Conservation (phyloP, 345 rosid species). For the Reutealis trisperma region DNA sequence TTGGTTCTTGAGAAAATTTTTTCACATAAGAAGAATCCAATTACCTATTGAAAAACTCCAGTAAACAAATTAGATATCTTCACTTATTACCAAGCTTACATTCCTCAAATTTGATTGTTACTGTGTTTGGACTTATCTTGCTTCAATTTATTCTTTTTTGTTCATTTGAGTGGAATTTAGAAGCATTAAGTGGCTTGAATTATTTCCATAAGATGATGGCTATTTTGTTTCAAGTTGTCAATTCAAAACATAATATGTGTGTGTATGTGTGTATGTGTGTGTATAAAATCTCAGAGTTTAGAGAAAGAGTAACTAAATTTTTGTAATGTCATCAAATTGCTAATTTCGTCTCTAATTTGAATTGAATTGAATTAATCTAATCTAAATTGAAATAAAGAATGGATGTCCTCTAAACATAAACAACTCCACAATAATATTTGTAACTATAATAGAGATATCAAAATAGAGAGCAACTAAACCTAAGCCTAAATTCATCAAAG, state of each 20-base stretch:
- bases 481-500: no score
- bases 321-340: no score
- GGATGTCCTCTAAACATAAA: no score
- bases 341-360: no score
- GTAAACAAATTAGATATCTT: slow-evolving; percentile 36
- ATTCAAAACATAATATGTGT: slow-evolving; percentile 63
- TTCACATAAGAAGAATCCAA: slow-evolving; percentile 33
- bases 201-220: slow-evolving; percentile 47
- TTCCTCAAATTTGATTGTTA: slow-evolving; percentile 33
- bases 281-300: no score
- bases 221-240: slow-evolving; percentile 43
- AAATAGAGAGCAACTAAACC: no score
- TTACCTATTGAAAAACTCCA: slow-evolving; percentile 38
- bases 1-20: slow-evolving; percentile 43
- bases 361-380: no score
- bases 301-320: no score
- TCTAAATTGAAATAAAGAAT: no score
- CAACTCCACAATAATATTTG: no score
- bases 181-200: slow-evolving; percentile 38
- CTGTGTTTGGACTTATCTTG: slow-evolving; percentile 45
- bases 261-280: no score
- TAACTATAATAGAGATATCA: no score
- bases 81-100: slow-evolving; percentile 43
- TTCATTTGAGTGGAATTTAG: slow-evolving; percentile 56
- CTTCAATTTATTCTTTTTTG: slow-evolving; percentile 42